phyloP scores from a whole-genome alignment of 345 rosid species.

The Citrus inodora region DNA sequence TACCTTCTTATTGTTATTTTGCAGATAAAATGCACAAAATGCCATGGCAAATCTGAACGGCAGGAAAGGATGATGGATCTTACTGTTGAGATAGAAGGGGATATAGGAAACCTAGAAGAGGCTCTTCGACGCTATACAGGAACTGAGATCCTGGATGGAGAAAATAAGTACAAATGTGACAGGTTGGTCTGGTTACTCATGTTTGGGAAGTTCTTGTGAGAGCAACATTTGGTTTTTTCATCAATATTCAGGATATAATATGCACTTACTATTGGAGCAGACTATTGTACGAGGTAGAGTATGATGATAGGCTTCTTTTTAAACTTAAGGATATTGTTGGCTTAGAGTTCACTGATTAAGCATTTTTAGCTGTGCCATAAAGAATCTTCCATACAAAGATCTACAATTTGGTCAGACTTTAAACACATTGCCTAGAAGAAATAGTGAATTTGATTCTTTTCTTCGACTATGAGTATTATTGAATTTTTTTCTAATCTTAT shows the following conservation, averaged over 20 bases:
- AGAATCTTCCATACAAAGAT: neutral
- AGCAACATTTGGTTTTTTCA: neutral
- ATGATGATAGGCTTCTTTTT: neutral
- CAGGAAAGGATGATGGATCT: conserved; percentile 98
- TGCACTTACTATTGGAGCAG: neutral
- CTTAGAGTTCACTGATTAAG: neutral
- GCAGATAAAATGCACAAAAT: conserved; percentile 88
- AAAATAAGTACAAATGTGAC: conserved; percentile 86
- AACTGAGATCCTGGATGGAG: conserved; percentile 93
- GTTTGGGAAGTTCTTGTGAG: neutral
- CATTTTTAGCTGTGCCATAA: neutral
- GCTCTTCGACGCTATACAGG: conserved; percentile 79
- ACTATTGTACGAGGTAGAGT: neutral
- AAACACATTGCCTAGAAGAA: neutral
- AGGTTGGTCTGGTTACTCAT: conserved; percentile 48
- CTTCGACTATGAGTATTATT: neutral
- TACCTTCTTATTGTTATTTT: conserved; percentile 5
- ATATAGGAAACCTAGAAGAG: conserved; percentile 80
- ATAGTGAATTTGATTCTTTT: neutral
- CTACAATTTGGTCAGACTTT: neutral
- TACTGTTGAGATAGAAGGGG: conserved; percentile 94
- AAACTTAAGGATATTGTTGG: neutral
- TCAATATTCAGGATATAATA: neutral
- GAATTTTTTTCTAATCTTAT: too few relatives aligned
- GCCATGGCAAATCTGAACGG: conserved; percentile 77